Percentiles rank a stretch among this genome's conserved stretches.
Evolutionary conservation across 2,329 filamentous ascomycete genomes (phyloP).

Genomic region (Fusarium keratoplasticum): DNA sequence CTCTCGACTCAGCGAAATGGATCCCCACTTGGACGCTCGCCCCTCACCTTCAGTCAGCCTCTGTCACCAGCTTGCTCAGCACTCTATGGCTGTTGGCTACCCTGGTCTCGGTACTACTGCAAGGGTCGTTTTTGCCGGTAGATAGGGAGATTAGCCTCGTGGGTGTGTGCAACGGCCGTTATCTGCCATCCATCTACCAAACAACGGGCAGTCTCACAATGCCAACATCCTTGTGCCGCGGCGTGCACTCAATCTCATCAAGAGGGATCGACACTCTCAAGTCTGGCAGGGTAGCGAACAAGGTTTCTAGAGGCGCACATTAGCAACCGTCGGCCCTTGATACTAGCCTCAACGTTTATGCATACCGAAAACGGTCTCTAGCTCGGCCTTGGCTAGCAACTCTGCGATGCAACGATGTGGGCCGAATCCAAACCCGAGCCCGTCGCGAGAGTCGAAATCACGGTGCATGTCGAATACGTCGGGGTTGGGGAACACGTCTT

Average conservation of each 20-base stretch:
- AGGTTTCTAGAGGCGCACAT: conserved; percentile 43
- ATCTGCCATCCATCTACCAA: conserved; percentile 39
- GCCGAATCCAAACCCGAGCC: conserved; percentile 60
- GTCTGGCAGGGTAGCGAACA: conserved; percentile 54
- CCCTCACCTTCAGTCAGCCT: conserved; percentile 24
- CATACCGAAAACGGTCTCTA: conserved; percentile 58
- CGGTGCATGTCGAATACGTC: conserved; percentile 59
- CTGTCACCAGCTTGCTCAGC: conserved; percentile 31
- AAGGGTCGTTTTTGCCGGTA: not conserved
- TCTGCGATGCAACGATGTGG: conserved; percentile 61
- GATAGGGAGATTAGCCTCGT: not conserved
- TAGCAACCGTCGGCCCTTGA: not conserved
- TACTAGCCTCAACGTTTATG: conserved; percentile 4
- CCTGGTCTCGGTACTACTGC: not conserved
- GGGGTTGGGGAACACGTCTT: conserved; percentile 55
- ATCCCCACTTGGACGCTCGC: conserved; percentile 9
- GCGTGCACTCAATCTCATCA: conserved; percentile 54
- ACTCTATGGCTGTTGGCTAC: not conserved
- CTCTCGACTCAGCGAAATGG: conserved; percentile 3
- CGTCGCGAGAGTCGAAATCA: conserved; percentile 44
- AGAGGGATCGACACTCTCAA: conserved; percentile 54
- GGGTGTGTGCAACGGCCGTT: not conserved
- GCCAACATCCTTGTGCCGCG: conserved; percentile 54
- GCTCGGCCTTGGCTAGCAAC: conserved; percentile 55
- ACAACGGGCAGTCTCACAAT: conserved; percentile 53